Conservation (phyloP, 495 filamentous ascomycete species). For the Hypoxylon lenormandii region DNA sequence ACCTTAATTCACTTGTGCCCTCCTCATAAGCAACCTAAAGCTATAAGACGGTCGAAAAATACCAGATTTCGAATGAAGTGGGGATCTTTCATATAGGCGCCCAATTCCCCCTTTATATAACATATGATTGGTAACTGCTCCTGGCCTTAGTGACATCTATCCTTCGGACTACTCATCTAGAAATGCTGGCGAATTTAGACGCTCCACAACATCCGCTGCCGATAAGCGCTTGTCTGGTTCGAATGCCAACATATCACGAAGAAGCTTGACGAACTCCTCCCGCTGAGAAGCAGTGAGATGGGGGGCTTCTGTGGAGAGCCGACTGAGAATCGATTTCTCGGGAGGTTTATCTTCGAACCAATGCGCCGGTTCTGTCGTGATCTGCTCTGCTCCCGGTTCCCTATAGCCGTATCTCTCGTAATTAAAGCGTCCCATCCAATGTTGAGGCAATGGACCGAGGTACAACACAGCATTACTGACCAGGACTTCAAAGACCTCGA, state of each 20-base stretch:
- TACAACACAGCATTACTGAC: background rate
- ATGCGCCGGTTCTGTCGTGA: background rate
- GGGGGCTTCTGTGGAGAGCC: background rate
- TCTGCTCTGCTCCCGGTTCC: background rate
- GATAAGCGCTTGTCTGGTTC: conserved; percentile 8
- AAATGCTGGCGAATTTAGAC: too few species aligned
- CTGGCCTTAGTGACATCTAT: too few species aligned
- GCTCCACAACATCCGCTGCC: background rate
- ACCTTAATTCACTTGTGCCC: conserved; percentile 51
- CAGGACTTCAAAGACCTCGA: background rate
- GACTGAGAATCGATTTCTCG: background rate
- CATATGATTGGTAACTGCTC: too few species aligned
- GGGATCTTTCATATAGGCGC: too few species aligned
- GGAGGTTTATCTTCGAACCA: conserved; percentile 9
- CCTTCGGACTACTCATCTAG: too few species aligned
- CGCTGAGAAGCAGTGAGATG: background rate
- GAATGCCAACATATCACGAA: background rate
- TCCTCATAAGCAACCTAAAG: conserved; percentile 17
- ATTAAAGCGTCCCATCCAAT: conserved; percentile 1
- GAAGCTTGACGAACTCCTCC: conserved; percentile 1
- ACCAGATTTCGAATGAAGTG: too few species aligned
- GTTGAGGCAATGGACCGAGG: background rate
- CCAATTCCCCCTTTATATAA: too few species aligned
- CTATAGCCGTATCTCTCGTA: conserved; percentile 6
- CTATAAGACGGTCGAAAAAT: background rate